These are phyloP conservation scores for Borealophlyctis nickersoniae DNA, from an alignment of 192 early-diverging fungal genomes.

Conservation along the genomic window DNA sequence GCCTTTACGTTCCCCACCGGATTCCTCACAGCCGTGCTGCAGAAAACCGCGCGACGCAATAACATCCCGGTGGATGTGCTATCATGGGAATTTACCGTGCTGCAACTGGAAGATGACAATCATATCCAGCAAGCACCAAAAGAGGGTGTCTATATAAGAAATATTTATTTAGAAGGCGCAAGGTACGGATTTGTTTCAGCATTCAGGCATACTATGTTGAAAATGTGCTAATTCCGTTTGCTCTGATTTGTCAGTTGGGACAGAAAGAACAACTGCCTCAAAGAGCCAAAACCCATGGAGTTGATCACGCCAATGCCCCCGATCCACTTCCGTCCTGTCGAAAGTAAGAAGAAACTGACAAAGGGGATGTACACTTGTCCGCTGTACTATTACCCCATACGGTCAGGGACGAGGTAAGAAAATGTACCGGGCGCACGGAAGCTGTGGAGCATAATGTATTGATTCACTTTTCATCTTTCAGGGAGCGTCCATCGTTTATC, in stretches of 20 bases:
- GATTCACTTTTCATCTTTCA: conserved; percentile 9
- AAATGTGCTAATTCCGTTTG: too few relatives aligned
- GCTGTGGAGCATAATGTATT: not conserved
- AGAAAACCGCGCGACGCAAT: conserved; percentile 55
- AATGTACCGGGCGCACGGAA: not conserved
- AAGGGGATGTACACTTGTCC: conserved; percentile 59
- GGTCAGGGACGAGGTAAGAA: conserved; percentile 51
- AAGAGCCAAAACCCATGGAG: conserved; percentile 60
- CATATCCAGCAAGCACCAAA: conserved; percentile 45
- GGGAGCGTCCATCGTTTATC: conserved; percentile 61
- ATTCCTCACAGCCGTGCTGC: conserved; percentile 59
- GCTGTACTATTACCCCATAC: conserved; percentile 57
- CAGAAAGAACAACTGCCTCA: conserved; percentile 54
- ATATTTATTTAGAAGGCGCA: conserved; percentile 60
- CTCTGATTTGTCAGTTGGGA: conserved; percentile 53
- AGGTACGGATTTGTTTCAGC: conserved; percentile 33
- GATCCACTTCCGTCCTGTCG: conserved; percentile 59
- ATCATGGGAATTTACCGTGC: conserved; percentile 58
- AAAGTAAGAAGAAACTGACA: conserved; percentile 52
- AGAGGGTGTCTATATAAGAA: conserved; percentile 59
- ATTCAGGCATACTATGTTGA: too few relatives aligned
- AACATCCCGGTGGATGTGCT: conserved; percentile 55
- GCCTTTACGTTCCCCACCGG: conserved; percentile 60
- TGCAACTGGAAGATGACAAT: conserved; percentile 57
- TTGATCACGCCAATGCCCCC: conserved; percentile 56